Base-by-base conservation (phyloP, 768 basidiomycete species). In the Mycena leptocephala region DNA sequence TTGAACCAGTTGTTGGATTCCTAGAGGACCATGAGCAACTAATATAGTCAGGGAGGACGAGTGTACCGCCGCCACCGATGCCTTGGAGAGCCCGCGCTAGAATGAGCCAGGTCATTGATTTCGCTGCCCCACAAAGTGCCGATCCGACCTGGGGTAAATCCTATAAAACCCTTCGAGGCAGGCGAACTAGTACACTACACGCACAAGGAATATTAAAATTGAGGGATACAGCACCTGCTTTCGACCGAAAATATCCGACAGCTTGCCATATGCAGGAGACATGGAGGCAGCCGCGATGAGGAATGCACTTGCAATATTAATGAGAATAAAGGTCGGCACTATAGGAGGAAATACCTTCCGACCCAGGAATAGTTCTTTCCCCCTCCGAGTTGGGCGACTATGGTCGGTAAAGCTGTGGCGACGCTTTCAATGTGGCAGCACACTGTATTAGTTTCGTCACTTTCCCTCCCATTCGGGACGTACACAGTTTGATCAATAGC, bases 91-190 rank as follows among this genome's bases (percentile, higher is more conserved):
- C 95, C 78, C 96, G 91, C 48, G 91, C 91, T 2, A 94, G 87
- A 41, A 96, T 92, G 22, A 97, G 85, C 96, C 95, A 95, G 3
- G 86, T 89, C 90, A 96, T 93, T 63, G 71, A 92, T 82, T 96
- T 92, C 0, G 95, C 95, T 2, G 95, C 93, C 13, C 95, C 95
- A 79, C 95, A 96, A 69, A 96, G 85, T 2, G 94, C 95, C 7
- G 95, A 95, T 32, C 94, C 95, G 74, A 95, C 82, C 94, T 95
- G 78, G 11, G 30, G n/a, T n/a, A 35, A 33, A 33, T 55, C 58
- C 62, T 39, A 18, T 2, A 22, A 61, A 63, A 64, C 22, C 14
- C 1, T 18, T 8, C 9, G 24, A 46, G n/a, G 3, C 9, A 28
- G 24, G 24, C 5, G 13, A 14, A 58, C 8, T 16, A 26, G 39